Evolutionary conservation across 192 early-diverging fungal species (phyloP).

Genomic region (Rhizoclosmatium sp.): DNA sequence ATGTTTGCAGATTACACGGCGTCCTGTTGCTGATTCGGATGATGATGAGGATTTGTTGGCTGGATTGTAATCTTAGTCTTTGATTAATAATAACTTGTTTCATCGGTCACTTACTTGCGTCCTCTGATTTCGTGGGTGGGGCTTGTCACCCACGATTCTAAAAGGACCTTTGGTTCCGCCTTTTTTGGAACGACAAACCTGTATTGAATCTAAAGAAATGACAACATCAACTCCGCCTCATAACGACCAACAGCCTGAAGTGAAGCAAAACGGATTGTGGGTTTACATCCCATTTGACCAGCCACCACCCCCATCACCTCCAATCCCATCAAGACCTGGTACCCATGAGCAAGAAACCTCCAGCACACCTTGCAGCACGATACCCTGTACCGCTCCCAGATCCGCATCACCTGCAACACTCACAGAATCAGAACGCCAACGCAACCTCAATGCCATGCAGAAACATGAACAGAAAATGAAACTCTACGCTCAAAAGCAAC

Average conservation of each 20-base stretch:
- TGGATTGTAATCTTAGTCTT: slow-evolving; percentile 22
- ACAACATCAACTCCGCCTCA: slow-evolving; percentile 1
- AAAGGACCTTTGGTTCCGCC: too few species aligned
- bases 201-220: too few species aligned
- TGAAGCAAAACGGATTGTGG: slow-evolving; percentile 6
- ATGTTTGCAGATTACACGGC: slow-evolving; percentile 37
- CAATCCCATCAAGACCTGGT: not conserved
- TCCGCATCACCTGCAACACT: not conserved
- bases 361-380: not conserved
- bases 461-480: slow-evolving; percentile 14
- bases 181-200: too few species aligned
- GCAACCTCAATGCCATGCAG: not conserved
- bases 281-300: slow-evolving; percentile 16
- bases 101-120: too few species aligned
- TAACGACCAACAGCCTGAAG: not conserved
- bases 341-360: not conserved
- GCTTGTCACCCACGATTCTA: too few species aligned
- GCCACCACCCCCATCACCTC: slow-evolving; percentile 1
- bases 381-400: slow-evolving; percentile 5
- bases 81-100: too few species aligned
- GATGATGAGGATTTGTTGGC: slow-evolving; percentile 52
- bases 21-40: slow-evolving; percentile 45
- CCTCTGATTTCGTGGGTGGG: too few species aligned
- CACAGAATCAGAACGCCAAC: slow-evolving; percentile 7
- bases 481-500: not conserved